A percentile compares a stretch with the other conserved stretches of the same genome.
Conservation (phyloP, 2,329 filamentous ascomycete genomes). For the Colletotrichum tanaceti region DNA sequence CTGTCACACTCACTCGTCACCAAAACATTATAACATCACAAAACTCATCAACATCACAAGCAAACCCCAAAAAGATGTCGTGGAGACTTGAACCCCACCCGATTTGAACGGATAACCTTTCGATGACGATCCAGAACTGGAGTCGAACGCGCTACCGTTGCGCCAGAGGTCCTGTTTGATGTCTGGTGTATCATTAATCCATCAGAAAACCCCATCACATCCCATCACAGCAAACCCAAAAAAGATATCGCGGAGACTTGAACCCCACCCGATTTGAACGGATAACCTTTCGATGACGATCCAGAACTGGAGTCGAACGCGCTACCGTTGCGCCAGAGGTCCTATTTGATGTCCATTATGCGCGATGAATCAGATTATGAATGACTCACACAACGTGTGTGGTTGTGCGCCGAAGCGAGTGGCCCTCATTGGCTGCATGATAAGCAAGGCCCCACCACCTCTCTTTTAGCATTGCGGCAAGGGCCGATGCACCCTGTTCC, state of each 20-base stretch:
- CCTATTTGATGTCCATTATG: neutral
- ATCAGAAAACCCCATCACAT: too few relatives aligned
- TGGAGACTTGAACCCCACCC: constrained; percentile 24
- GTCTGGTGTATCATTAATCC: too few relatives aligned
- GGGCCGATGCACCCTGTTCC: constrained; percentile 16
- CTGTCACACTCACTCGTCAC: neutral
- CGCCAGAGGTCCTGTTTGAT: constrained; percentile 28
- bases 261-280: constrained; percentile 39
- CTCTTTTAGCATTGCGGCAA: constrained; percentile 18
- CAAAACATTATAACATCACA: neutral
- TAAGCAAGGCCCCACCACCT: fast-evolving
- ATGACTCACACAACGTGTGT: neutral
- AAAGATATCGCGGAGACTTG: neutral
- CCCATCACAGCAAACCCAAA: neutral
- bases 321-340: constrained; percentile 39
- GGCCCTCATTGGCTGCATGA: neutral
- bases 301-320: constrained; percentile 38
- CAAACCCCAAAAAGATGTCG: neutral
- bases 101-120: constrained; percentile 41
- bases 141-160: constrained; percentile 41
- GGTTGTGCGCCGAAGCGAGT: neutral
- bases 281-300: constrained; percentile 37
- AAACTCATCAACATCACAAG: neutral
- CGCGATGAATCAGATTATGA: neutral
- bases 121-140: constrained; percentile 24